Percentiles rank a stretch among this genome's conserved stretches.
These are phyloP conservation scores for Aurifilum marmelostoma DNA, from an alignment of 2,329 filamentous ascomycete genomes.

Conservation along the genomic window DNA sequence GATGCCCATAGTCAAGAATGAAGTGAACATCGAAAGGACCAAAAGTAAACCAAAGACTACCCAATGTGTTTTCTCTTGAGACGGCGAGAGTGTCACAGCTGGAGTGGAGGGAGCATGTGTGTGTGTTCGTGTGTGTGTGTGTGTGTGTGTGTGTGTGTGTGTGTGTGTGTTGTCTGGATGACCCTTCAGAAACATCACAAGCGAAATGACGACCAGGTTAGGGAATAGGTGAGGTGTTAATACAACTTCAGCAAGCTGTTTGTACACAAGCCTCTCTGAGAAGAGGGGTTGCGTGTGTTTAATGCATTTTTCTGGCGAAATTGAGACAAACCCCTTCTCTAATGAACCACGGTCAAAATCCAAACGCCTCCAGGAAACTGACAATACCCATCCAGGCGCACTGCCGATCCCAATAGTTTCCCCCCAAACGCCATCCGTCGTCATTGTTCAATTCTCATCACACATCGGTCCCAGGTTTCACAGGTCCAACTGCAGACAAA, in stretches of 20 bases:
- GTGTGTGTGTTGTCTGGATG: not conserved
- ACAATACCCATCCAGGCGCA: slow-evolving; percentile 4
- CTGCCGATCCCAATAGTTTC: not conserved
- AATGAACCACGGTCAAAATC: not conserved
- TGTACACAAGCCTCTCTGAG: not conserved
- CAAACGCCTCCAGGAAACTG: not conserved
- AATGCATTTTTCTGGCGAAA: not conserved
- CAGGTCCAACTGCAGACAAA: slow-evolving; percentile 17
- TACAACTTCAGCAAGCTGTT: not conserved
- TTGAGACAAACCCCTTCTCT: not conserved
- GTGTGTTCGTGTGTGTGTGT: too few species aligned
- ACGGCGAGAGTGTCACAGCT: not conserved
- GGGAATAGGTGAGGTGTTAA: not conserved
- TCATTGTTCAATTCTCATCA: not conserved
- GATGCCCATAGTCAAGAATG: not conserved
- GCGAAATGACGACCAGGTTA: slow-evolving; percentile 31
- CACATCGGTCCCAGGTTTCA: slow-evolving; percentile 4
- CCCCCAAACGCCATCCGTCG: not conserved
- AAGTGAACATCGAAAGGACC: not conserved
- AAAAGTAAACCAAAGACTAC: not conserved
- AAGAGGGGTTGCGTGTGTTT: too few species aligned
- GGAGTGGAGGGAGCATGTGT: not conserved
- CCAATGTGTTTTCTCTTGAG: not conserved
- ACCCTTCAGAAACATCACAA: not conserved
- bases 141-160: too few species aligned